A percentile compares a stretch with the other conserved stretches of the same genome.
Evolutionary conservation across 2,329 filamentous ascomycete species (phyloP).

Genomic region (Neofusicoccum kwambonambiense): DNA sequence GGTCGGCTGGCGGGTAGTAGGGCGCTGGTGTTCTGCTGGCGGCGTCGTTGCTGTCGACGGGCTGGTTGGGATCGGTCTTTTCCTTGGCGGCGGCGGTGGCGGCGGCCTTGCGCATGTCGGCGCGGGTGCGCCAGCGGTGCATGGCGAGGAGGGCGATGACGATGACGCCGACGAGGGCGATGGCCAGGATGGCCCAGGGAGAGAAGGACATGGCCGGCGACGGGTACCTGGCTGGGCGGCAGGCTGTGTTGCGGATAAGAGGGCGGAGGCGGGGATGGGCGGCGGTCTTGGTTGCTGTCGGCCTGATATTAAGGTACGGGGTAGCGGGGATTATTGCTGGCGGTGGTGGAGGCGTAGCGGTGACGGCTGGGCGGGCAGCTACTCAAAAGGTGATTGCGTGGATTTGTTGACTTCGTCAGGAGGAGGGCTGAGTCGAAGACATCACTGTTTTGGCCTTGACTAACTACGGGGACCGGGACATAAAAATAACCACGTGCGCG

Average conservation of each 20-base stretch:
- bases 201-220: neutral
- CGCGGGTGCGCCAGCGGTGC: constrained; percentile 1
- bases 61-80: neutral
- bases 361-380: neutral
- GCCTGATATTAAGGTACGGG: neutral
- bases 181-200: constrained; percentile 10
- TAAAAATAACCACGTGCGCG: neutral
- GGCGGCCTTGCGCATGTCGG: neutral
- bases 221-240: too few species aligned
- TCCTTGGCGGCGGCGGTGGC: neutral
- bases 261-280: too few species aligned
- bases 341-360: neutral
- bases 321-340: neutral
- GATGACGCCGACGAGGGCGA: constrained; percentile 2
- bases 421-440: constrained; percentile 7
- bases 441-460: neutral
- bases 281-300: neutral
- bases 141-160: neutral
- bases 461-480: neutral
- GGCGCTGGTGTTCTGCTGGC: neutral
- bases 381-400: neutral
- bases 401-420: neutral
- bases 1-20: neutral
- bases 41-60: neutral
- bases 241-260: too few species aligned